These are phyloP conservation scores for Neofusicoccum cordaticola DNA, from an alignment of 2,329 filamentous ascomycete genomes.

Conservation along the genomic window DNA sequence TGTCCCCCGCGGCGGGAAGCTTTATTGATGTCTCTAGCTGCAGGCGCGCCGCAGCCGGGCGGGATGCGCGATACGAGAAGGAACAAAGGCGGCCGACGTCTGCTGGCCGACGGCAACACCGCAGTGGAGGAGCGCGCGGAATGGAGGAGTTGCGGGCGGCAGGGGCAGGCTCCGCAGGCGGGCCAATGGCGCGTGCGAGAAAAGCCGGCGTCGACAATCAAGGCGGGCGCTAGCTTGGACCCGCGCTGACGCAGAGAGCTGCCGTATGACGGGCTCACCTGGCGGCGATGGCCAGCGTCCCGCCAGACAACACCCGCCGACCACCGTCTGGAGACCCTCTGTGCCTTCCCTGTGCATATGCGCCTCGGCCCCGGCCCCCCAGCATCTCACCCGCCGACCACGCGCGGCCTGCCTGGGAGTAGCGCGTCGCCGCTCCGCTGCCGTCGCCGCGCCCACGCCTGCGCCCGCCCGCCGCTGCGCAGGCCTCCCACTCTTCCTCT, in stretches of 20 bases:
- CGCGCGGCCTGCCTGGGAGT: background rate
- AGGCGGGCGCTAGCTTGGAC: background rate
- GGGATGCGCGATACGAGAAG: background rate
- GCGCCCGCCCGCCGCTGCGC: background rate
- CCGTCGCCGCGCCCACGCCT: background rate
- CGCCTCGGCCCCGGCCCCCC: background rate
- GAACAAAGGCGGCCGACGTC: background rate
- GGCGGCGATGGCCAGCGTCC: background rate
- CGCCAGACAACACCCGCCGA: background rate
- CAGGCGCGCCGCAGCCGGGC: background rate
- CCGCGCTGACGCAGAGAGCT: conserved; percentile 5
- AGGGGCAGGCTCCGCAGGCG: background rate
- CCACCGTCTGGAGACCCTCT: background rate
- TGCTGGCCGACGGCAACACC: background rate
- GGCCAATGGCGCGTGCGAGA: background rate
- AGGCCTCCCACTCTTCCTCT: background rate
- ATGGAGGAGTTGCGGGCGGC: background rate
- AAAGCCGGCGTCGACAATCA: background rate
- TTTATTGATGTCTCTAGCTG: conserved; percentile 5
- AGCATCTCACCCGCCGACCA: background rate
- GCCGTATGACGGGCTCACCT: background rate
- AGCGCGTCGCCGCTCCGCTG: background rate
- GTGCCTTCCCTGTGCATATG: conserved; percentile 10
- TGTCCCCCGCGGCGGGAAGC: background rate
- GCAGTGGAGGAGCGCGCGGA: background rate